A percentile compares a stretch with the other conserved stretches of the same genome.
These are phyloP conservation scores for Penicillium brasilianum DNA, from an alignment of 2,329 filamentous ascomycete genomes.

Conservation along the genomic window DNA sequence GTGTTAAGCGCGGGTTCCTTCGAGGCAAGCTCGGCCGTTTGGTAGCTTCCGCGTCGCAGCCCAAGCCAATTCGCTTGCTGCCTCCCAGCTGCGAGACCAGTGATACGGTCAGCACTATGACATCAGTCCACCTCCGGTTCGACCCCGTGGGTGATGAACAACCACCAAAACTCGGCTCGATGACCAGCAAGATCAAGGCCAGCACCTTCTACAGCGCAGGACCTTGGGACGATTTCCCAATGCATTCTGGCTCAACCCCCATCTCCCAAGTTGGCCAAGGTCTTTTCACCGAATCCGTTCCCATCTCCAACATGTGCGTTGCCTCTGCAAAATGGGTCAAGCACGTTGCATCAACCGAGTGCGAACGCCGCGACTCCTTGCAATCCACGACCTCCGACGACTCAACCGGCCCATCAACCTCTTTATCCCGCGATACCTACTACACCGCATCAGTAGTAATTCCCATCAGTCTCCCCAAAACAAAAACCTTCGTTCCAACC, in stretches of 20 bases:
- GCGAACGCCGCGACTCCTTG: slow-evolving; percentile 35
- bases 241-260: slow-evolving; percentile 46
- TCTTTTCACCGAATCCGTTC: slow-evolving; percentile 58
- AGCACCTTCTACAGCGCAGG: slow-evolving; percentile 61
- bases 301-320: slow-evolving; percentile 61
- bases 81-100: slow-evolving; percentile 43
- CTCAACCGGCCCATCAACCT: slow-evolving; percentile 41
- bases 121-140: slow-evolving; percentile 64
- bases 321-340: slow-evolving; percentile 62
- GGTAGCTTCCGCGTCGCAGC: slow-evolving; percentile 63
- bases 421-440: slow-evolving; percentile 50
- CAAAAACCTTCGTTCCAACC: slow-evolving; percentile 68
- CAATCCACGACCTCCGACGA: slow-evolving; percentile 37
- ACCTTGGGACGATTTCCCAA: slow-evolving; percentile 58
- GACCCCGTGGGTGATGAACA: slow-evolving; percentile 59
- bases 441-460: slow-evolving; percentile 69
- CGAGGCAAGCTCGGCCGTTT: slow-evolving; percentile 62
- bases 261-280: slow-evolving; percentile 53
- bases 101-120: slow-evolving; percentile 58
- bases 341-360: slow-evolving; percentile 45
- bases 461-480: slow-evolving; percentile 65
- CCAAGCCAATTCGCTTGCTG: slow-evolving; percentile 59
- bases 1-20: slow-evolving; percentile 65
- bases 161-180: slow-evolving; percentile 59
- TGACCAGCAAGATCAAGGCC: slow-evolving; percentile 62